Conservation (phyloP, 192 early-diverging fungal genomes). For the Chytriomyces hyalinus region DNA sequence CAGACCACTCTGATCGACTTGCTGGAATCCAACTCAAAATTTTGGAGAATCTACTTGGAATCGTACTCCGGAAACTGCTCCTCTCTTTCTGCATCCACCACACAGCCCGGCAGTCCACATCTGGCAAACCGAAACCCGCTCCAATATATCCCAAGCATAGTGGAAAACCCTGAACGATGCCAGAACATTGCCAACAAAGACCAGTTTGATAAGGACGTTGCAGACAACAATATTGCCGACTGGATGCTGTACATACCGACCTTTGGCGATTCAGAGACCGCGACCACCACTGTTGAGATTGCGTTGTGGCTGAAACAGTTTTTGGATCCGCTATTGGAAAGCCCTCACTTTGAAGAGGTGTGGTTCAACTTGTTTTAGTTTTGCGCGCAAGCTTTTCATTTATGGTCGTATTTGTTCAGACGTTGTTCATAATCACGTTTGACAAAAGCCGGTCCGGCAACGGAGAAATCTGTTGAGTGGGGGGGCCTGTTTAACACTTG, state of each 20-base stretch:
- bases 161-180: conserved; percentile 48
- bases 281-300: conserved; percentile 54
- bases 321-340: conserved; percentile 50
- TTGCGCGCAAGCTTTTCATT: conserved; percentile 23
- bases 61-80: conserved; percentile 43
- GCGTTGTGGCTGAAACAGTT: conserved; percentile 58
- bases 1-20: conserved; percentile 41
- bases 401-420: conserved; percentile 43
- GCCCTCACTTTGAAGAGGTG: conserved; percentile 45
- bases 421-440: conserved; percentile 51
- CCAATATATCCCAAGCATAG: neutral
- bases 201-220: conserved; percentile 58
- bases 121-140: neutral
- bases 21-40: conserved; percentile 56
- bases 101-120: conserved; percentile 15
- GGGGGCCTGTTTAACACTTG: neutral
- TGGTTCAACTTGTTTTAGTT: neutral
- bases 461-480: neutral
- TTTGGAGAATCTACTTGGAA: conserved; percentile 72
- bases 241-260: conserved; percentile 62
- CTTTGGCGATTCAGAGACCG: conserved; percentile 35
- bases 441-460: conserved; percentile 33
- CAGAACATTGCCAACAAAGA: conserved; percentile 58
- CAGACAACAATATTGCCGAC: conserved; percentile 46
- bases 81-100: neutral